phyloP scores from a whole-genome alignment of 73 alveolate genomes.

The Uronychia binucleata region DNA sequence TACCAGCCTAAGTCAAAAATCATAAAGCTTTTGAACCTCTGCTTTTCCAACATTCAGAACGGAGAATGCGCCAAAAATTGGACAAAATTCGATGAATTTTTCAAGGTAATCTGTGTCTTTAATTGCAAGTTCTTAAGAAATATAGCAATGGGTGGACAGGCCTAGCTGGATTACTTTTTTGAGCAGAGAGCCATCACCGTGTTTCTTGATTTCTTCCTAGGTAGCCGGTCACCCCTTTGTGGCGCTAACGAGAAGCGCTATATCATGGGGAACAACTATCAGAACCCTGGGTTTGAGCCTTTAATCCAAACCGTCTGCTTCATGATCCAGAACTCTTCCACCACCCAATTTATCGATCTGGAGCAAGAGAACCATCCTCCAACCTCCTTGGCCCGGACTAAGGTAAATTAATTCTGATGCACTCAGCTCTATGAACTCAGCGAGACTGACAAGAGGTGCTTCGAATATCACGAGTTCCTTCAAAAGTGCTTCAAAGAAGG shows the following conservation, averaged over 20 bases:
- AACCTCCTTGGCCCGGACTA: background rate
- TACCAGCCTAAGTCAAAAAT: background rate
- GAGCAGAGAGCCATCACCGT: conserved; percentile 34
- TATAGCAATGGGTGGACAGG: background rate
- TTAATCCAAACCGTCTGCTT: conserved; percentile 12
- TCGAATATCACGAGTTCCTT: conserved; percentile 8
- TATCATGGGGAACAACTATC: conserved; percentile 29
- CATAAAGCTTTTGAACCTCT: background rate
- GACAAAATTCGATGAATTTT: conserved; percentile 68
- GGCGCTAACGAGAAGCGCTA: conserved; percentile 29
- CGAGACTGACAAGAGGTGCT: conserved; percentile 11
- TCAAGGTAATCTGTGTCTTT: conserved; percentile 42
- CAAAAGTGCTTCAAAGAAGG: conserved; percentile 34
- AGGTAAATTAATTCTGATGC: no score
- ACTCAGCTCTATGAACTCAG: background rate
- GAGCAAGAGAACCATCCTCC: background rate
- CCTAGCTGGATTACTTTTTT: conserved; percentile 14
- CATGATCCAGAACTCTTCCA: conserved; percentile 23
- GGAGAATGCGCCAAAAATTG: conserved; percentile 59
- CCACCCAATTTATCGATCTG: background rate
- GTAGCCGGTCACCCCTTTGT: conserved; percentile 53
- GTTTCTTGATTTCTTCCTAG: conserved; percentile 66
- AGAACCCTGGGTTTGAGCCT: conserved; percentile 27
- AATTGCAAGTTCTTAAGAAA: conserved; percentile 48
- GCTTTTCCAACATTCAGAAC: background rate